Percentiles rank a stretch among this genome's conserved stretches.
Conservation (phyloP, 192 early-diverging fungal species). For the Rhizophlyctis rosea region DNA sequence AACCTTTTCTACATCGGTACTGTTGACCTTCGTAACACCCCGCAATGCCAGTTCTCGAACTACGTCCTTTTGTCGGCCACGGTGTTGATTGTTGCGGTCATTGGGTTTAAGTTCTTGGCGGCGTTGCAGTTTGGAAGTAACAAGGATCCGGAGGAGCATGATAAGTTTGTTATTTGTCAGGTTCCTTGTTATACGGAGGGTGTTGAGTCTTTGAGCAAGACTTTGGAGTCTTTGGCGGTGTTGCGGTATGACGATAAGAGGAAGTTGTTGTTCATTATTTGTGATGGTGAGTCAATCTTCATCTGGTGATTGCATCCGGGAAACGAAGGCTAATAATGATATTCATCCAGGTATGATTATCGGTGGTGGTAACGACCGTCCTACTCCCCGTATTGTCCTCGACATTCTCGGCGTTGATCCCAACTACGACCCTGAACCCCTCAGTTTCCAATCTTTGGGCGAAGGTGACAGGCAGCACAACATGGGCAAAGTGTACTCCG, state of each 20-base stretch:
- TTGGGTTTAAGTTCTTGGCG: conserved; percentile 93
- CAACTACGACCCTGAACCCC: conserved; percentile 57
- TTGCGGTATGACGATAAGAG: conserved; percentile 83
- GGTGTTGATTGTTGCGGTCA: conserved; percentile 76
- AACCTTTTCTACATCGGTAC: conserved; percentile 74
- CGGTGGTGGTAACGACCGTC: conserved; percentile 92
- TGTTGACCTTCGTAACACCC: conserved; percentile 75
- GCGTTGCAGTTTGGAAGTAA: conserved; percentile 79
- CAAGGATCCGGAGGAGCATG: conserved; percentile 75
- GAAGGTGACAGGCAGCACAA: conserved; percentile 90
- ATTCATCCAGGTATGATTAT: conserved; percentile 71
- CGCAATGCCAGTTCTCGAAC: conserved; percentile 78
- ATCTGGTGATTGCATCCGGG: neutral
- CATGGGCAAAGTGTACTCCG: conserved; percentile 95
- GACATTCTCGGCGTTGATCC: conserved; percentile 76
- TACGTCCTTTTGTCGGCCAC: conserved; percentile 82
- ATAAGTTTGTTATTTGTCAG: conserved; percentile 92
- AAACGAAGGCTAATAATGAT: no score
- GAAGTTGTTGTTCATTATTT: conserved; percentile 83
- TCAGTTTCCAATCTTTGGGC: conserved; percentile 81
- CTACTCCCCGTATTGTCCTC: conserved; percentile 90
- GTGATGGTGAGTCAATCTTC: conserved; percentile 74
- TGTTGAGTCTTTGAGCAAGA: conserved; percentile 76
- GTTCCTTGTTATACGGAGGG: conserved; percentile 91
- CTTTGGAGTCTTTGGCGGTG: conserved; percentile 76